Conservation (phyloP, 2,329 filamentous ascomycete species). For the Diaporthe destruens region DNA sequence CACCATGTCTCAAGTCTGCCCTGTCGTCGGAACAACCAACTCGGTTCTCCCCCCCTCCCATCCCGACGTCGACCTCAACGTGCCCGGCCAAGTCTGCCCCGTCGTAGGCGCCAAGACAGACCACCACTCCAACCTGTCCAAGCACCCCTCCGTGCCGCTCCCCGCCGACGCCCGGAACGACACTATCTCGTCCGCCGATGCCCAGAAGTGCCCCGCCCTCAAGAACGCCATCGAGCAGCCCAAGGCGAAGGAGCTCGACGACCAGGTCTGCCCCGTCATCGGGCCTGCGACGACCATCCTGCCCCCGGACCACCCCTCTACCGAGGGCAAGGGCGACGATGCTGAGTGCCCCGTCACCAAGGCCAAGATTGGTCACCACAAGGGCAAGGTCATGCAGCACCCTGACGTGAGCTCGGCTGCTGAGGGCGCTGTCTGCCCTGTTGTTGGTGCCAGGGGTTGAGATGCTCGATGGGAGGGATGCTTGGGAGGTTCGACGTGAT, state of each 20-base stretch:
- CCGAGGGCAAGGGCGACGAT: conserved; percentile 49
- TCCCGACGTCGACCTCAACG: conserved; percentile 55
- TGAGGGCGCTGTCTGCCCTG: conserved; percentile 54
- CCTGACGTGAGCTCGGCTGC: conserved; percentile 49
- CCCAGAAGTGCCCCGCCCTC: conserved; percentile 55
- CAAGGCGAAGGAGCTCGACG: conserved; percentile 57
- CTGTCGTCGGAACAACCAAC: conserved; percentile 58
- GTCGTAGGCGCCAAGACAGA: conserved; percentile 57
- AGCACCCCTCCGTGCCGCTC: conserved; percentile 54
- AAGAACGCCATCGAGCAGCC: conserved; percentile 51
- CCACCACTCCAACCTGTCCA: conserved; percentile 55
- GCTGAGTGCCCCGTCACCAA: conserved; percentile 58
- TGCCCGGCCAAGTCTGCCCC: conserved; percentile 56
- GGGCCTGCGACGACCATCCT: conserved; percentile 58
- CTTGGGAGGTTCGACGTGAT: not conserved
- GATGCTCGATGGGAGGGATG: not conserved
- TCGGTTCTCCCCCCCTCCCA: conserved; percentile 55
- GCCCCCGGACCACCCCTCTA: conserved; percentile 55
- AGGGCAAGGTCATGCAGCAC: conserved; percentile 54
- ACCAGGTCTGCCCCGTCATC: conserved; percentile 57
- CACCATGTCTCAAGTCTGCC: conserved; percentile 51
- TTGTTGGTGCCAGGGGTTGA: conserved; percentile 51
- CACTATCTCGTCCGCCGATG: conserved; percentile 48
- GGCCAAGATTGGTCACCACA: conserved; percentile 57
- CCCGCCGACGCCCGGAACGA: conserved; percentile 44